These are phyloP conservation scores for Boletus sp. DNA, from an alignment of 1,284 basidiomycete genomes.

Conservation along the genomic window DNA sequence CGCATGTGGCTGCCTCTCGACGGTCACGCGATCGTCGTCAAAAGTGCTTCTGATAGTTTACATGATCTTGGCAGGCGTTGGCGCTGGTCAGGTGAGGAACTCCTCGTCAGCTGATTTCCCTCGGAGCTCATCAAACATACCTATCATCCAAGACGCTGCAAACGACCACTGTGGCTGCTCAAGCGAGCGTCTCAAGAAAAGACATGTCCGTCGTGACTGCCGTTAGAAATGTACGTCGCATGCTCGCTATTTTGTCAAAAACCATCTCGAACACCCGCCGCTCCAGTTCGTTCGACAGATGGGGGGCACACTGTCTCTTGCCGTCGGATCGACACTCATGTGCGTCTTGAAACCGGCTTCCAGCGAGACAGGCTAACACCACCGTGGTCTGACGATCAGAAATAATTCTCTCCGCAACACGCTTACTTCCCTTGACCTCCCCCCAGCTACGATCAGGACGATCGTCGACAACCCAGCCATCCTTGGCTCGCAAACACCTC, in stretches of 20 bases:
- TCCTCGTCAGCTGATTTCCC: background rate
- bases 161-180: constrained; percentile 3
- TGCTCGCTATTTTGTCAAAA: background rate
- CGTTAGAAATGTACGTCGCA: background rate
- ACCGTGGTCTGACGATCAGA: background rate
- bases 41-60: constrained; percentile 46
- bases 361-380: background rate
- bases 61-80: background rate
- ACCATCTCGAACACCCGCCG: background rate
- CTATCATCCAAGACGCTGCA: background rate
- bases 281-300: background rate
- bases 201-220: constrained; percentile 6
- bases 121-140: background rate
- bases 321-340: constrained; percentile 5
- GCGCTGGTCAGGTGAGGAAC: constrained; percentile 3
- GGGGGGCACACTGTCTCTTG: constrained; percentile 5
- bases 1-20: constrained; percentile 68
- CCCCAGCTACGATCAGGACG: background rate
- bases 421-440: background rate
- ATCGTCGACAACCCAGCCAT: constrained; percentile 1
- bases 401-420: background rate
- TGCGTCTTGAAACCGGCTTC: background rate
- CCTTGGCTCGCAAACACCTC: background rate
- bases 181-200: constrained; percentile 8
- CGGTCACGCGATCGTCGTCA: constrained; percentile 51